These are phyloP conservation scores for Kalanchoe fedtschenkoi DNA, from an alignment of 164 flowering plant species.

Conservation along the genomic window DNA sequence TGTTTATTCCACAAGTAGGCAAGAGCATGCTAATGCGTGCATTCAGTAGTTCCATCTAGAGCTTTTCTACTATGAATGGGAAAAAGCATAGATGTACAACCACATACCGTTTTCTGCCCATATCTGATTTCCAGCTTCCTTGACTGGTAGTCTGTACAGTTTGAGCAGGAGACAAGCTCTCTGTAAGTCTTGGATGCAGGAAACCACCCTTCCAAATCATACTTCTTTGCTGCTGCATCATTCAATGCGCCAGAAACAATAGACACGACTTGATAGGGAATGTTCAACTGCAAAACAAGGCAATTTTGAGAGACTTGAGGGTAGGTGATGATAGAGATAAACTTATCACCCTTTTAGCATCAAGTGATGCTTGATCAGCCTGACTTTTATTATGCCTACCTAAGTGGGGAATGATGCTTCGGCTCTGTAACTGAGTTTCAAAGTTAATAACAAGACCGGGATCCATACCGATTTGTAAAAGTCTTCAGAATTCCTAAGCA, in stretches of 20 bases:
- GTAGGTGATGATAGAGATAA: neutral
- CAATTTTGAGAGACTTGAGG: neutral
- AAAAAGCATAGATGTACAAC: neutral
- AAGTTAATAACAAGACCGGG: neutral
- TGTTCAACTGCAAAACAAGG: constrained; percentile 41
- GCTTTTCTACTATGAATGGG: neutral
- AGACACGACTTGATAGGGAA: constrained; percentile 76
- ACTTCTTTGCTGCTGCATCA: constrained; percentile 95
- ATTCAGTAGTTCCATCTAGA: neutral
- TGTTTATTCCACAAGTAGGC: neutral
- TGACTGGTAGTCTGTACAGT: constrained; percentile 89
- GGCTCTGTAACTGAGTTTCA: neutral
- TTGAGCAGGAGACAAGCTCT: constrained; percentile 91
- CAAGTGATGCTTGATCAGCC: neutral
- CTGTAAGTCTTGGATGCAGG: constrained; percentile 88
- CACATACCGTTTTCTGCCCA: constrained; percentile 81
- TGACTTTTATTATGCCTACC: no score
- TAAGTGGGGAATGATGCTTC: neutral
- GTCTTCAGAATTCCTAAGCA: constrained; percentile 71
- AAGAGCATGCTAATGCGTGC: neutral
- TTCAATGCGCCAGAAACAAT: constrained; percentile 95
- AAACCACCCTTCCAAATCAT: constrained; percentile 91
- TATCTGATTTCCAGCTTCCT: constrained; percentile 74
- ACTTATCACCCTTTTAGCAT: neutral
- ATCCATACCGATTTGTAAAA: constrained; percentile 60